Base-by-base conservation (phyloP, 2,329 filamentous ascomycete species). In the Ceratocystis harringtonii region DNA sequence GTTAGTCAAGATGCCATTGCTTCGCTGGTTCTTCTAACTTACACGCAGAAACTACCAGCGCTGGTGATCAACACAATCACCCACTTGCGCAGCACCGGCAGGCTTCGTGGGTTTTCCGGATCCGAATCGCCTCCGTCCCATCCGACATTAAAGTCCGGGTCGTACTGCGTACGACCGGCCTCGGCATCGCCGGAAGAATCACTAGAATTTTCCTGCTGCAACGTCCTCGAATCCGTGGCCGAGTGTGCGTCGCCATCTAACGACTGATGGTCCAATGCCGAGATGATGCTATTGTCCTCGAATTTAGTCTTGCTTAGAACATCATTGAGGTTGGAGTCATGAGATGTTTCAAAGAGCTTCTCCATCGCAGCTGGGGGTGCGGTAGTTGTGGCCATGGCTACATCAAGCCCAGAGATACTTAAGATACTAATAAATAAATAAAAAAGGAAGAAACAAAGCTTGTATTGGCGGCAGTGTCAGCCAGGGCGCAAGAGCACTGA, bases 31-130 rank as follows among this genome's bases (percentile, higher is more conserved):
- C 2, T 32, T 25, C 15, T 17, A 36, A 85, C 88, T 80, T 81
- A 92, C 87, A 96, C 91, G 74, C 89, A 92, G 67, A 94, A 79
- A 60, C 89, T 89, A 6, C 87, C 88, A 65, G 81, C 73, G 8
- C 86, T 85, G n/a, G 91, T 80, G 66, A 96, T 87, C 44, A 84
- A 70, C 0, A 92, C 85, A 68, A 96, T 86, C 36, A 84, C 66
- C 92, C 92, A 96, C 72, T 92, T 92, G 68, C 84, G 81, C n/a
- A 75, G 72, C 19, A 74, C 79, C 17, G 75, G 76, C 77, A 90
- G 84, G 72, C 83, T 90, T 67, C 87, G 83, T 0, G 92, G 92
- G 70, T 86, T 88, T 74, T 84, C 73, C 0, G 88, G 86, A 72
- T 96, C 92, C 61, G 78, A 76, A 66, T 90, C 85, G 4, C 80